Conservation (phyloP, 164 flowering plant genomes). For the Liquidambar formosana region DNA sequence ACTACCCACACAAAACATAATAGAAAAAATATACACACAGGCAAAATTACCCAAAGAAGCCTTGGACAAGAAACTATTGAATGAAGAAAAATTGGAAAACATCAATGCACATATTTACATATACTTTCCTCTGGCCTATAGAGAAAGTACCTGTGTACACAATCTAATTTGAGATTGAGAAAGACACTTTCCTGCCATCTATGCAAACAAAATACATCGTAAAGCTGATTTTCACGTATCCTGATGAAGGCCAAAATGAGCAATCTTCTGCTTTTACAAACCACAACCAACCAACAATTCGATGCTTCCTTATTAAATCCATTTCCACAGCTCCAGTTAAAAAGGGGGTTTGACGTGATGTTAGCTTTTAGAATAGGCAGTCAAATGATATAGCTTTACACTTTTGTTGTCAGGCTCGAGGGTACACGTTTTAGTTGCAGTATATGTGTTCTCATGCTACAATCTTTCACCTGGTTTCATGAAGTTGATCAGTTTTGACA, state of each 20-base stretch:
- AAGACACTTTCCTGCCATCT: slow-evolving; percentile 16
- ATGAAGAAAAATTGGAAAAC: slow-evolving; percentile 2
- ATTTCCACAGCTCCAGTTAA: background rate
- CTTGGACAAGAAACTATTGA: background rate
- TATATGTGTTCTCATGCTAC: slow-evolving; percentile 64
- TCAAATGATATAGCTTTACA: slow-evolving; percentile 22
- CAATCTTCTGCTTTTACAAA: slow-evolving; percentile 11
- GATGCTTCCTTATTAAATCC: background rate
- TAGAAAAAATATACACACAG: background rate
- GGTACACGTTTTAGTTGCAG: slow-evolving; percentile 48
- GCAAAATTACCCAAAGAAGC: background rate
- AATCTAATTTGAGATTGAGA: slow-evolving; percentile 10
- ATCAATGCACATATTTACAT: slow-evolving; percentile 25
- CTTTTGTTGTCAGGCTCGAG: slow-evolving; percentile 26
- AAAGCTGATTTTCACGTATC: background rate
- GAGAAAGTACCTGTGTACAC: slow-evolving; percentile 6
- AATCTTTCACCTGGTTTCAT: slow-evolving; percentile 61
- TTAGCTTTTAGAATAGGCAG: slow-evolving; percentile 22
- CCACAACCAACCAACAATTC: slow-evolving; percentile 12
- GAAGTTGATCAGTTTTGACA: slow-evolving; percentile 5
- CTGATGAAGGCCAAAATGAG: slow-evolving; percentile 4
- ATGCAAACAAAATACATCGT: slow-evolving; percentile 11
- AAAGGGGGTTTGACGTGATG: slow-evolving; percentile 16
- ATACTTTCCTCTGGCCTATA: slow-evolving; percentile 3
- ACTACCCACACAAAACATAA: too few relatives aligned